A percentile compares a stretch with the other conserved stretches of the same genome.
Conservation (phyloP, 257 asterid species). For the Penstemon newberryi region DNA sequence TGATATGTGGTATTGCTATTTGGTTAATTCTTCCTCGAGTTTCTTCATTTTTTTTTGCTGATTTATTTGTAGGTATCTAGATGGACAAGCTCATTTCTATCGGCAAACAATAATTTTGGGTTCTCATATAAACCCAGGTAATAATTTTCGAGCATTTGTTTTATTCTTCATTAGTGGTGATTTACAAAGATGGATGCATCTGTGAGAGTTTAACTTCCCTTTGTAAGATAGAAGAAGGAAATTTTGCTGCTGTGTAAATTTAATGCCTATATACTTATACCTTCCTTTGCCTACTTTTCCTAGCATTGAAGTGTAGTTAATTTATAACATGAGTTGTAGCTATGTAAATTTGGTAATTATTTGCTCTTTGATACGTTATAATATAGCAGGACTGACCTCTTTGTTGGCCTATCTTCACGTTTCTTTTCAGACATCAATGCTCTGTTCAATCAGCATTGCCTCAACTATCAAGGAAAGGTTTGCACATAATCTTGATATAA, state of each 20-base stretch:
- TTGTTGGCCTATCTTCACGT: slow-evolving; percentile 14
- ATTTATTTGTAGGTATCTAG: slow-evolving; percentile 64
- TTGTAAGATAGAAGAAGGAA: background rate
- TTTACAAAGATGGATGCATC: slow-evolving; percentile 18
- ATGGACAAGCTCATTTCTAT: slow-evolving; percentile 83
- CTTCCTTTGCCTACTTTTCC: background rate
- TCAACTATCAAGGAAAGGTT: slow-evolving; percentile 91
- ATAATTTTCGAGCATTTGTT: slow-evolving; percentile 11
- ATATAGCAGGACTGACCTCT: slow-evolving; percentile 22
- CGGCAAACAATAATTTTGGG: slow-evolving; percentile 82
- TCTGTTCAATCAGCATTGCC: slow-evolving; percentile 74
- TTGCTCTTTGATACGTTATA: slow-evolving; percentile 13
- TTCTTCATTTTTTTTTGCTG: slow-evolving; percentile 22
- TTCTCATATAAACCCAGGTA: slow-evolving; percentile 92
- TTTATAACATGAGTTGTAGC: slow-evolving; percentile 5
- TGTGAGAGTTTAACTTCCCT: background rate
- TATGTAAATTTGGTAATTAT: slow-evolving; percentile 1
- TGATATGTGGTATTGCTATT: slow-evolving; percentile 11
- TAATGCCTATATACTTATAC: background rate
- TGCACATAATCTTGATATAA: slow-evolving; percentile 28
- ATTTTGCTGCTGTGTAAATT: slow-evolving; percentile 10
- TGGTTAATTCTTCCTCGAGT: slow-evolving; percentile 16
- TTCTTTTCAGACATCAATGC: slow-evolving; percentile 73
- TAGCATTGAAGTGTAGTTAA: slow-evolving; percentile 2
- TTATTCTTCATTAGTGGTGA: slow-evolving; percentile 14